These are phyloP conservation scores for Boletellus deceptivus DNA, from an alignment of 1,284 basidiomycete genomes.

Conservation along the genomic window DNA sequence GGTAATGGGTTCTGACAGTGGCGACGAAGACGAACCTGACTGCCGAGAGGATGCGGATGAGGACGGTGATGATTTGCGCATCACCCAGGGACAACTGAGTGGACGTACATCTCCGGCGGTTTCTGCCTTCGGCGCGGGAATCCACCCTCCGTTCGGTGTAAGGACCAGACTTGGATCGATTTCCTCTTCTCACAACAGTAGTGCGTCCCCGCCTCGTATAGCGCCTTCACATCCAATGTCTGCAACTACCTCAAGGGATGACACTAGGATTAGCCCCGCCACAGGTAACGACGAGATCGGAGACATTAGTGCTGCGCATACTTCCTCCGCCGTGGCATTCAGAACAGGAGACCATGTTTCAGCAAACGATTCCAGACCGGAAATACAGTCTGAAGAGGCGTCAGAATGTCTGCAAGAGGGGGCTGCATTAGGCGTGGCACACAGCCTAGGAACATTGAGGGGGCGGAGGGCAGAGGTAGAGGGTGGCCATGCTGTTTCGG, in stretches of 20 bases:
- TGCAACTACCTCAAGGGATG: conserved; percentile 6
- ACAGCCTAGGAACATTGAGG: conserved; percentile 23
- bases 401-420: conserved; percentile 5
- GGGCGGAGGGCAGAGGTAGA: conserved; percentile 18
- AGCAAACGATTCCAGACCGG: conserved; percentile 1
- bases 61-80: conserved; percentile 16
- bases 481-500: conserved; percentile 15
- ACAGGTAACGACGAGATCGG: conserved; percentile 8
- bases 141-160: conserved; percentile 12
- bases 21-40: conserved; percentile 15
- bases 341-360: conserved; percentile 2
- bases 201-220: conserved; percentile 1
- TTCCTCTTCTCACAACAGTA: conserved; percentile 7
- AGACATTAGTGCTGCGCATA: neutral
- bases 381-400: conserved; percentile 2
- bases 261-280: neutral
- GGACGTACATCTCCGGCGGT: conserved; percentile 30
- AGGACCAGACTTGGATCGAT: conserved; percentile 3
- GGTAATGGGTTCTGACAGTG: conserved; percentile 13
- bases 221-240: conserved; percentile 11
- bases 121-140: conserved; percentile 21
- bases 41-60: conserved; percentile 8
- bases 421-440: conserved; percentile 18
- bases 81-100: conserved; percentile 23
- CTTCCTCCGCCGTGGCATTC: conserved; percentile 8